phyloP scores from a whole-genome alignment of 352 stramenopile genomes.

The Phytophthora pini region DNA sequence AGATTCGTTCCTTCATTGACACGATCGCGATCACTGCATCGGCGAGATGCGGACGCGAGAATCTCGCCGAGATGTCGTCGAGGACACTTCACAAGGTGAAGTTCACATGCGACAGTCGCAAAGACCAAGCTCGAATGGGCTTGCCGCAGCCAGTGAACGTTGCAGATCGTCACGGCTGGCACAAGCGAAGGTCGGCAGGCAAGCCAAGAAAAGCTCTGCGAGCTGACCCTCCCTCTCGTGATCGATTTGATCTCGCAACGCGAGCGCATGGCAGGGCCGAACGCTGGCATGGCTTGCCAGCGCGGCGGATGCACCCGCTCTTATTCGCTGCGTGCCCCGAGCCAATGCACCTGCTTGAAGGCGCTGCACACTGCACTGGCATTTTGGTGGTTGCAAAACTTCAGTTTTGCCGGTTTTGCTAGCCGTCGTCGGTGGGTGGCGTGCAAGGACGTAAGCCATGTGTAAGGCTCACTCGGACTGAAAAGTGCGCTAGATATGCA shows the following conservation, averaged over 20 bases:
- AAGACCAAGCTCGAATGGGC: constrained; percentile 3
- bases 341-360: constrained; percentile 8
- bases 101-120: constrained; percentile 39
- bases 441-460: too few species aligned
- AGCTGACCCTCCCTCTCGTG: constrained; percentile 11
- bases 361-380: background rate
- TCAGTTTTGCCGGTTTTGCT: too few species aligned
- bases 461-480: too few species aligned
- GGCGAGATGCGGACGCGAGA: constrained; percentile 4
- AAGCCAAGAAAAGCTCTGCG: background rate
- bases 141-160: constrained; percentile 14
- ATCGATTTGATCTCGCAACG: constrained; percentile 15
- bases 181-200: background rate
- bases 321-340: constrained; percentile 10
- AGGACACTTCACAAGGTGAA: constrained; percentile 9
- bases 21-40: constrained; percentile 1
- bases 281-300: constrained; percentile 1
- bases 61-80: background rate
- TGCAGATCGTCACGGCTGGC: constrained; percentile 11
- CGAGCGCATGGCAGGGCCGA: constrained; percentile 2
- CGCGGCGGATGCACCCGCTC: constrained; percentile 7
- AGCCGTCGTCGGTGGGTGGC: too few species aligned
- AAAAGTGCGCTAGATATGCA: background rate
- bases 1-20: background rate
- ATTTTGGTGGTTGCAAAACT: constrained; percentile 11